Conservation (phyloP, 2,329 filamentous ascomycete species). For the Rhinocladiella mackenziei region DNA sequence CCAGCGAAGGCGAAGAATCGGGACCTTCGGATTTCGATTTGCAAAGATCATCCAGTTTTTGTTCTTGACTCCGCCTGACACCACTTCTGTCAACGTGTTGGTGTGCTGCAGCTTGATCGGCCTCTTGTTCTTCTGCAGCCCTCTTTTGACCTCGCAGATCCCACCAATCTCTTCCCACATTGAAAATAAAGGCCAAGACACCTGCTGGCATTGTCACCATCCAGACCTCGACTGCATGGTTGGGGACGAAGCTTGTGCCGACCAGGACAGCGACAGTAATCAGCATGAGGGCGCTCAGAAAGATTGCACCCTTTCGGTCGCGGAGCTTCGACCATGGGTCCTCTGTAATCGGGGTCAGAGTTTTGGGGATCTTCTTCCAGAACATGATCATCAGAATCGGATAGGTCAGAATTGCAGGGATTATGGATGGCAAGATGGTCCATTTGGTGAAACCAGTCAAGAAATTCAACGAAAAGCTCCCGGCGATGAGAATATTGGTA, state of each 20-base stretch:
- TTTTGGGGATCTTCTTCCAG: slow-evolving; percentile 28
- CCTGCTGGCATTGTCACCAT: slow-evolving; percentile 30
- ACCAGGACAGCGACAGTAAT: slow-evolving; percentile 29
- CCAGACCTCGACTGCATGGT: slow-evolving; percentile 28
- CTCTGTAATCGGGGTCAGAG: slow-evolving; percentile 23
- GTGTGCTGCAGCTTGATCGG: slow-evolving; percentile 19
- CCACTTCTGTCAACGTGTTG: slow-evolving; percentile 3
- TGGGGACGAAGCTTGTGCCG: slow-evolving; percentile 30
- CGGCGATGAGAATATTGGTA: slow-evolving; percentile 42
- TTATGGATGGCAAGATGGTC: slow-evolving; percentile 29
- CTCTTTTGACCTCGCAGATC: slow-evolving; percentile 9
- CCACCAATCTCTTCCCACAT: slow-evolving; percentile 24
- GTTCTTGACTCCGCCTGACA: background rate
- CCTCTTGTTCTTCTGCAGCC: slow-evolving; percentile 4
- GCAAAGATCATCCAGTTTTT: background rate
- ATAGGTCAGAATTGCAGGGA: slow-evolving; percentile 27
- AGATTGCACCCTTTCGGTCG: slow-evolving; percentile 25
- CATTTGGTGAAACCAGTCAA: slow-evolving; percentile 30
- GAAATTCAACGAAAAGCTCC: slow-evolving; percentile 29
- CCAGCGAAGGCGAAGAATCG: background rate
- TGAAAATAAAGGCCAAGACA: slow-evolving; percentile 26
- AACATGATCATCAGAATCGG: slow-evolving; percentile 28
- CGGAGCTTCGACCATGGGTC: slow-evolving; percentile 29
- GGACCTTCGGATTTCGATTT: background rate
- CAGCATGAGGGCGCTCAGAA: slow-evolving; percentile 27